Percentiles rank a stretch among this genome's conserved stretches.
phyloP scores from a whole-genome alignment of 495 filamentous ascomycete species.

The Penicillium odoratum region DNA sequence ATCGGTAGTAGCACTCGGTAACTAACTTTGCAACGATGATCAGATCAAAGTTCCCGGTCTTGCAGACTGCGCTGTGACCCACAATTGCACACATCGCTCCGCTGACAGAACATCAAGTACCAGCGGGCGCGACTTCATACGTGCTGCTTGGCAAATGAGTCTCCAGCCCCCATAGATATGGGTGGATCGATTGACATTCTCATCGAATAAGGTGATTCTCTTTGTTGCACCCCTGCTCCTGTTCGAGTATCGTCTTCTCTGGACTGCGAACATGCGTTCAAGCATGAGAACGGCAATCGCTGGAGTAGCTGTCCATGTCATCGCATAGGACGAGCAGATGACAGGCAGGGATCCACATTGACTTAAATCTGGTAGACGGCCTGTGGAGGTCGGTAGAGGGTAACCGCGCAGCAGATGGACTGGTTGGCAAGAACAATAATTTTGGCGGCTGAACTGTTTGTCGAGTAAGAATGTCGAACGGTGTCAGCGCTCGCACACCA shows the following conservation, averaged over 20 bases:
- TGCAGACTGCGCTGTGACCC: neutral
- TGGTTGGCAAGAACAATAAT: no score
- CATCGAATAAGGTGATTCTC: neutral
- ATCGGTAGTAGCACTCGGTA: neutral
- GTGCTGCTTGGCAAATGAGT: neutral
- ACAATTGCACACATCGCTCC: constrained; percentile 1
- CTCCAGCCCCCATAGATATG: neutral
- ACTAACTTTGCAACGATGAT: neutral
- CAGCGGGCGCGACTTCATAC: neutral
- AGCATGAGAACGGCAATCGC: neutral
- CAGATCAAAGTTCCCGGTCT: neutral
- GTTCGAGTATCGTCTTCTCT: neutral
- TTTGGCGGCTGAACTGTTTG: neutral
- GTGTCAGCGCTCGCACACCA: neutral
- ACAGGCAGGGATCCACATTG: neutral
- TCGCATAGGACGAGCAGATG: neutral
- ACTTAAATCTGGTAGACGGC: neutral
- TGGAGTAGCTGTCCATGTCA: neutral
- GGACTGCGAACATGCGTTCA: neutral
- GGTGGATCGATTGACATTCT: neutral
- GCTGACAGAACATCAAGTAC: neutral
- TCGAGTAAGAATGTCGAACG: neutral
- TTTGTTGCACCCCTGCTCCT: neutral
- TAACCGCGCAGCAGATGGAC: no score
- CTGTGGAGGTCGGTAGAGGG: neutral